Evolutionary conservation across 441 rosid species (phyloP).

Genomic region (Syzygium syzygioides): DNA sequence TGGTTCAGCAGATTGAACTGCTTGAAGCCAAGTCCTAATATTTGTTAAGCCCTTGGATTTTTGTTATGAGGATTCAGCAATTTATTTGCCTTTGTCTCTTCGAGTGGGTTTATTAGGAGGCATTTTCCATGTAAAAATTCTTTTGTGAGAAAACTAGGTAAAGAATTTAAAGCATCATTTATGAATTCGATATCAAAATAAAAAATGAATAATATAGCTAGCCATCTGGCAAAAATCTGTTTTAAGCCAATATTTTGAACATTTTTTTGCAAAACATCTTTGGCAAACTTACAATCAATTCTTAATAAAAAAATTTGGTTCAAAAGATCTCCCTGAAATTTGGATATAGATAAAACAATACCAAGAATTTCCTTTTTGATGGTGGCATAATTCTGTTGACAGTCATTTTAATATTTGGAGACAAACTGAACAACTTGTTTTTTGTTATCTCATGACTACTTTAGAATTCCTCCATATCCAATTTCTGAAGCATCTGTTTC

Average conservation of each 20-base stretch:
- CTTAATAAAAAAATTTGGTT: neutral
- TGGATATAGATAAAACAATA: neutral
- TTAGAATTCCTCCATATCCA: neutral
- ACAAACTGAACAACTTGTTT: neutral
- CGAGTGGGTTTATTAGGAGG: no score
- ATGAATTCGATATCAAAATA: neutral
- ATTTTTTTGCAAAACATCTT: neutral
- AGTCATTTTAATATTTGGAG: no score
- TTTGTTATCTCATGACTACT: no score
- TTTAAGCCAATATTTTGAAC: no score
- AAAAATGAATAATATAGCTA: fast-evolving
- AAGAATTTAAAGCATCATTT: no score
- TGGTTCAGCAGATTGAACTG: no score
- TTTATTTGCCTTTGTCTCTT: neutral
- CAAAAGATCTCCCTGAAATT: no score
- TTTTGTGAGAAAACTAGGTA: fast-evolving
- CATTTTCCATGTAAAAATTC: neutral
- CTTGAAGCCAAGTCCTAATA: no score
- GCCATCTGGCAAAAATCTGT: no score
- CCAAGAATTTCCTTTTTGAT: no score
- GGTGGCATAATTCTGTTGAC: neutral
- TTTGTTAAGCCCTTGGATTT: neutral
- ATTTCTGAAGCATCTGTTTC: no score
- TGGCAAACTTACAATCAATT: neutral
- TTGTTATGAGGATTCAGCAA: fast-evolving